Evolutionary conservation across 345 rosid genomes (phyloP).

Genomic region (Brassica incana): DNA sequence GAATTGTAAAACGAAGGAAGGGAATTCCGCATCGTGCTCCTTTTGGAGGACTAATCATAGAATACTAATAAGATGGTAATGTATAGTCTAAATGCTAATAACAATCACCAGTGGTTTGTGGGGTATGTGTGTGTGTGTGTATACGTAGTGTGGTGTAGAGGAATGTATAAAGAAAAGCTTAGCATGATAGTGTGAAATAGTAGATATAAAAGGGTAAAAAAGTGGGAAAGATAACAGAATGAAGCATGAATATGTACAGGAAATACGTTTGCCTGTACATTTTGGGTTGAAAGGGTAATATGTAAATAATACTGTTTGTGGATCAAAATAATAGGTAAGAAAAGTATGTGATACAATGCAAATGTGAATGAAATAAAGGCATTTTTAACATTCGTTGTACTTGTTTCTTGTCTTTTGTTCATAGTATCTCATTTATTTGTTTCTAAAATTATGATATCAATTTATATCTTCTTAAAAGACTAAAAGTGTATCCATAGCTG

Average conservation of each 20-base stretch:
- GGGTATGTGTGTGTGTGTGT: background rate
- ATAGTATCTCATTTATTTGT: constrained; percentile 10
- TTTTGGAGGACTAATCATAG: constrained; percentile 76
- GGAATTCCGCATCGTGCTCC: constrained; percentile 97
- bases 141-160: constrained; percentile 23
- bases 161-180: constrained; percentile 20
- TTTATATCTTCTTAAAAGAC: background rate
- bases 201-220: constrained; percentile 5
- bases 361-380: constrained; percentile 35
- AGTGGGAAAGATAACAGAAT: constrained; percentile 21
- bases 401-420: constrained; percentile 16
- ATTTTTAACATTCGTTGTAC: constrained; percentile 18
- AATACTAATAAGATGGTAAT: constrained; percentile 51
- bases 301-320: constrained; percentile 33
- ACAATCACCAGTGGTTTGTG: constrained; percentile 16
- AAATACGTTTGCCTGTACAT: constrained; percentile 25
- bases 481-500: background rate
- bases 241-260: background rate
- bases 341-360: constrained; percentile 26
- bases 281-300: constrained; percentile 28
- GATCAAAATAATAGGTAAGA: constrained; percentile 15
- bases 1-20: constrained; percentile 78
- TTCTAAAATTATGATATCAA: background rate
- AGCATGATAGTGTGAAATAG: constrained; percentile 23
- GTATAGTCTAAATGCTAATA: constrained; percentile 26